These are phyloP conservation scores for Camellia sinensis DNA, from an alignment of 148 eudicot genomes.

Conservation along the genomic window DNA sequence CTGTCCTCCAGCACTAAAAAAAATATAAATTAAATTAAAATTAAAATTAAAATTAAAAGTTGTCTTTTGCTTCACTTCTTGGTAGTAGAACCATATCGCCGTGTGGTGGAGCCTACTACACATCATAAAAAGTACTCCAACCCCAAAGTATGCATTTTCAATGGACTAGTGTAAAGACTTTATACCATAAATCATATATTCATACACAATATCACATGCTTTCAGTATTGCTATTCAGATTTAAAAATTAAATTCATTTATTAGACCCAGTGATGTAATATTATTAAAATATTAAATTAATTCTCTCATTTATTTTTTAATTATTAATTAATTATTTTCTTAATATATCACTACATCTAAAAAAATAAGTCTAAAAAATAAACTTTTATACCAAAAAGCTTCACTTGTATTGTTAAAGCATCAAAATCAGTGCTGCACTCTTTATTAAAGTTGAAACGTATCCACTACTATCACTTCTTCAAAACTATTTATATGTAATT, in stretches of 20 bases:
- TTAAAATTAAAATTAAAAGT: not conserved
- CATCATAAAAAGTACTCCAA: not conserved
- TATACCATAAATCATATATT: too few species aligned
- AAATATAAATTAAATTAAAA: not conserved
- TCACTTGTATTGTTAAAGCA: conserved; percentile 5
- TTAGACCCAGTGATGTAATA: too few species aligned
- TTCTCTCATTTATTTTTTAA: too few species aligned
- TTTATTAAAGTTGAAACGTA: conserved; percentile 4
- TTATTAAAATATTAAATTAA: too few species aligned
- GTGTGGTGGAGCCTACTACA: conserved; percentile 17
- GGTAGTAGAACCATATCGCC: not conserved
- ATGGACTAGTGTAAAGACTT: too few species aligned
- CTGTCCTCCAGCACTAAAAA: not conserved
- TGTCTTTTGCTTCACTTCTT: not conserved
- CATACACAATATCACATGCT: too few species aligned
- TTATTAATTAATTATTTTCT: too few species aligned
- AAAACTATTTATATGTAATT: not conserved
- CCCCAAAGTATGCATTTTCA: too few species aligned
- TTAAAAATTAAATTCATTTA: too few species aligned
- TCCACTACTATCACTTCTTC: not conserved
- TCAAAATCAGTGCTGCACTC: not conserved
- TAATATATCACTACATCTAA: too few species aligned
- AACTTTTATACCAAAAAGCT: not conserved
- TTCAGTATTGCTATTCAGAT: too few species aligned
- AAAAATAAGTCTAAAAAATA: too few species aligned